Evolutionary conservation across 176 grass and related monocot genomes (phyloP), one percentile per base, ranked within the genome.

Genomic region (Triticum dicoccoides): DNA sequence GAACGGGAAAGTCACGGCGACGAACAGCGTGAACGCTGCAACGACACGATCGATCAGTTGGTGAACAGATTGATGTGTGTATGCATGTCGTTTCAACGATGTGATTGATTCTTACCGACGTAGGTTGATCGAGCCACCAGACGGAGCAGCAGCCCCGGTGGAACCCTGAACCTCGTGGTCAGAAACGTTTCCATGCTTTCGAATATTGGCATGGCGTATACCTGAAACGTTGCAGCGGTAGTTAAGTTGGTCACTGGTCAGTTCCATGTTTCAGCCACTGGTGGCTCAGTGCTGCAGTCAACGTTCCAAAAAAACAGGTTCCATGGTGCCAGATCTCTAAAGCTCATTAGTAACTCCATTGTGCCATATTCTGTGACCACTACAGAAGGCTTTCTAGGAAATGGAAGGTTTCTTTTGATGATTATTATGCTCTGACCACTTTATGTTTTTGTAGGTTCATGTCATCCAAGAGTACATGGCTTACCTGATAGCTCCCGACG

Each of bases 1-100:
- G 92, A 97, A 97, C 6, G 95, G 92, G 80, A 97, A 90, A 0
- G 88, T 91, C 32, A 97, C 93, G 56, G 78, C 92, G n/a, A 92
- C 1, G 75, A 97, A 88, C 73, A 97, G 91, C n/a, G 95, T 94
- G 65, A 97, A 82, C 0, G 95, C 88, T 90, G 88, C 27, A 30
- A 21, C 11, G 20, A 4, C n/a, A 32, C 21, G 44, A 12, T 29
- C 42, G 24, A 29, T 56, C 67, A 10, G 41, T 30, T 5, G 76
- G 80, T 7, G 47, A 12, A 12, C 39, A 58, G 17, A 39, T 73
- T 18, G 12, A 9, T 42, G 39, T 51, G 1, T 47, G 12, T 3
- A 52, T 17, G 14, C 49, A 17, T 52, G 49, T 0, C 14, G 5
- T 54, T 54, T 61, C 17, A 77, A 69, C 7, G 58, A 59, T 25